phyloP scores from a whole-genome alignment of 805 yeast genomes.

The Yamadazyma kitorensis region DNA sequence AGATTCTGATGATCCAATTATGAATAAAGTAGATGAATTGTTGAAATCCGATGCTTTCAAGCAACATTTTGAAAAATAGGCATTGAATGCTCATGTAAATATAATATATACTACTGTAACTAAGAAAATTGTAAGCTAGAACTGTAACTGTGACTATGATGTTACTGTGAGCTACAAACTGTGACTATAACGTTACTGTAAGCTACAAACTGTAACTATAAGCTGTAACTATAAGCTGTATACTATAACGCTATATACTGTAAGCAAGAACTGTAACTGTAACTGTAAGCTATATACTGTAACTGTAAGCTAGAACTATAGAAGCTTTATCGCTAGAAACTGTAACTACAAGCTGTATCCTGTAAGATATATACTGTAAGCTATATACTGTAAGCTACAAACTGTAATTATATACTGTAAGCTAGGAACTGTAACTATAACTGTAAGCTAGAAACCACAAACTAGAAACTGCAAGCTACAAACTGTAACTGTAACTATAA shows the following conservation, averaged over 20 bases:
- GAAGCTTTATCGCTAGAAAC: too few relatives aligned
- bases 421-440: too few relatives aligned
- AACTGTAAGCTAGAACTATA: too few relatives aligned
- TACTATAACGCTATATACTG: neutral
- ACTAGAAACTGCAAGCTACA: neutral
- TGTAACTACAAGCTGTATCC: too few relatives aligned
- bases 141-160: neutral
- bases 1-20: constrained; percentile 46
- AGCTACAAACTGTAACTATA: too few relatives aligned
- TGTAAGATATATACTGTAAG: neutral
- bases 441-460: too few relatives aligned
- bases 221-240: too few relatives aligned
- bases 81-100: constrained; percentile 1
- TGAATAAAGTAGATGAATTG: constrained; percentile 66
- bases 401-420: too few relatives aligned
- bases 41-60: constrained; percentile 70
- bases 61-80: constrained; percentile 38
- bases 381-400: neutral
- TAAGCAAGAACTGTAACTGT: neutral
- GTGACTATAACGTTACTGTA: too few relatives aligned
- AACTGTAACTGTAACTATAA: neutral
- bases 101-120: constrained; percentile 1
- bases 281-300: too few relatives aligned
- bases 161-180: too few relatives aligned
- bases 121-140: neutral